phyloP scores from a whole-genome alignment of 1,284 basidiomycete genomes.

The Pholiota adiposa region DNA sequence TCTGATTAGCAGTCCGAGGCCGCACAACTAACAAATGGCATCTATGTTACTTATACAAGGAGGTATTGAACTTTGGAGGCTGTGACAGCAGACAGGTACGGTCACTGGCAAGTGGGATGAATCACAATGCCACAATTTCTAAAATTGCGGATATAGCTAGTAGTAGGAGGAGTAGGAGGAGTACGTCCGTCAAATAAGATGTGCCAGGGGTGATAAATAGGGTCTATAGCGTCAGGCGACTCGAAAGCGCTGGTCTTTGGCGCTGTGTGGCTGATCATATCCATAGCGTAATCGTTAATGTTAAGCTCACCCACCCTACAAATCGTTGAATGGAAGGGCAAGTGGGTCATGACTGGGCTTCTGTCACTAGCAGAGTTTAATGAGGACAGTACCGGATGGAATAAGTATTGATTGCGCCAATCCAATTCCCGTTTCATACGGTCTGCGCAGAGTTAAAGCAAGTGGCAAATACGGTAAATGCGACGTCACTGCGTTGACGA shows the following conservation, averaged over 20 bases:
- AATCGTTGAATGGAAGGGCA: neutral
- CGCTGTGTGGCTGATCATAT: conserved; percentile 6
- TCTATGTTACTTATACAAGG: too few species aligned
- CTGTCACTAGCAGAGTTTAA: conserved; percentile 5
- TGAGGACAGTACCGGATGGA: neutral
- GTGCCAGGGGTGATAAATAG: conserved; percentile 1
- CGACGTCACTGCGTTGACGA: neutral
- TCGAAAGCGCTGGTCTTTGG: conserved; percentile 17
- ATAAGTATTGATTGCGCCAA: neutral
- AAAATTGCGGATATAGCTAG: neutral
- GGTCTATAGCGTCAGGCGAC: neutral
- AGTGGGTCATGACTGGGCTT: neutral
- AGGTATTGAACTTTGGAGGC: neutral
- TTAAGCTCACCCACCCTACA: neutral
- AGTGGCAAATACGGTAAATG: neutral
- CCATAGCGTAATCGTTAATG: conserved; percentile 3
- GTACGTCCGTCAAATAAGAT: neutral
- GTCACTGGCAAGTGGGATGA: neutral
- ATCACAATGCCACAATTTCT: conserved; percentile 1
- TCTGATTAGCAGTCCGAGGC: neutral
- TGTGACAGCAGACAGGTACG: neutral
- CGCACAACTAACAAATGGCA: neutral
- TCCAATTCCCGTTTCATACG: neutral
- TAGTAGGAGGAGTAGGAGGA: neutral
- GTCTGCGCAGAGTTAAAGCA: neutral